A percentile compares a stretch with the other conserved stretches of the same genome.
Evolutionary conservation across 2,329 filamentous ascomycete species (phyloP).

Genomic region (Colletotrichum gloeosporioides): DNA sequence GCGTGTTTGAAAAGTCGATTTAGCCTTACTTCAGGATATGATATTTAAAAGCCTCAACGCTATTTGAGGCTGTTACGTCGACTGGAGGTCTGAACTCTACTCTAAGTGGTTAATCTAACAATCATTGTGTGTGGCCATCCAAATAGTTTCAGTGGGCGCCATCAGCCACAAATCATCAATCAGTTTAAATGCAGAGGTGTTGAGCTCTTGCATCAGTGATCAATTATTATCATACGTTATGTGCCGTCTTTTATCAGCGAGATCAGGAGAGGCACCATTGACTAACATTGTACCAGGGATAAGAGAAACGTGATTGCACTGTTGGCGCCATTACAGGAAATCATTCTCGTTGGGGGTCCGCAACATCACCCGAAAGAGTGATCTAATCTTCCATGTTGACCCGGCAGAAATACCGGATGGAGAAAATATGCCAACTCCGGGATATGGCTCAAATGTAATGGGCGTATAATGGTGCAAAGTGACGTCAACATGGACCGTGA

Average conservation of each 20-base stretch:
- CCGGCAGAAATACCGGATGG: too few species aligned
- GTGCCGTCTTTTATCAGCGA: too few species aligned
- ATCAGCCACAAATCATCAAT: not conserved
- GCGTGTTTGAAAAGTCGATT: not conserved
- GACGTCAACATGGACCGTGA: not conserved
- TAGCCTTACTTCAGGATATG: not conserved
- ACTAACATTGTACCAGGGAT: too few species aligned
- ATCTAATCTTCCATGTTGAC: not conserved
- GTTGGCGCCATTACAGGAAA: not conserved
- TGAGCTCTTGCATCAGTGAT: not conserved
- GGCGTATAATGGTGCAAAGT: not conserved
- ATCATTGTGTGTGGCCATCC: not conserved
- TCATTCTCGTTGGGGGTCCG: not conserved
- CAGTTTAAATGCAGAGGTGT: not conserved
- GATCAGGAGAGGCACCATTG: fast-evolving
- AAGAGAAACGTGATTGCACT: not conserved
- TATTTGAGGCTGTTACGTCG: not conserved
- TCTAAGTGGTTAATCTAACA: not conserved
- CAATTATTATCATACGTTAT: too few species aligned
- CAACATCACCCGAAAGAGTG: not conserved
- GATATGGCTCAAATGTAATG: too few species aligned
- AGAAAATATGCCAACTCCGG: too few species aligned
- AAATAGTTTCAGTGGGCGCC: not conserved
- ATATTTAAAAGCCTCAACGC: not conserved
- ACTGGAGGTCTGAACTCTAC: fast-evolving